Evolutionary conservation across 2,329 filamentous ascomycete genomes (phyloP).

Genomic region (Arthrobotrys entomopaga): DNA sequence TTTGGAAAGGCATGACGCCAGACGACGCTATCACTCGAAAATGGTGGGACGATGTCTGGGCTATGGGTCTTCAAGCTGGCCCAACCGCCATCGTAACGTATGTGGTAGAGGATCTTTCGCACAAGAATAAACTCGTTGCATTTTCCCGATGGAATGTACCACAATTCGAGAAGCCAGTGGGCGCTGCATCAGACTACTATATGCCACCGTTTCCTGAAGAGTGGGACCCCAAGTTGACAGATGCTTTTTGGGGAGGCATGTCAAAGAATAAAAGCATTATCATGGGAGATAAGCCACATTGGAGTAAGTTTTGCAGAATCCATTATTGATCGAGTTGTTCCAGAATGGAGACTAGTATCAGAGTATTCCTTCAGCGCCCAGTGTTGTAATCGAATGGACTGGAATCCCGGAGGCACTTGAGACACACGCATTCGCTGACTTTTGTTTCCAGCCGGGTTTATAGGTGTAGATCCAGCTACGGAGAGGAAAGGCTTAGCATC

Average conservation of each 20-base stretch:
- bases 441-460: not conserved
- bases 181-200: not conserved
- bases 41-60: constrained; percentile 16
- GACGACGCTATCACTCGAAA: not conserved
- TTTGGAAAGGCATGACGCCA: constrained; percentile 8
- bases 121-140: not conserved
- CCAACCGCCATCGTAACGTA: constrained; percentile 1
- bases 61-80: constrained; percentile 1
- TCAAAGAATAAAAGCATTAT: constrained; percentile 1
- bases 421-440: not conserved
- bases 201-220: constrained; percentile 16
- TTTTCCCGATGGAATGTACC: not conserved
- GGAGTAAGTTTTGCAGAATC: constrained; percentile 15
- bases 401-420: no score
- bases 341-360: not conserved
- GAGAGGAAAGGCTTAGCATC: constrained; percentile 13
- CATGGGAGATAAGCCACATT: constrained; percentile 21
- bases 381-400: no score
- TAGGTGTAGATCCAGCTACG: constrained; percentile 12
- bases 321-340: not conserved
- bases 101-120: constrained; percentile 27
- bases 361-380: no score
- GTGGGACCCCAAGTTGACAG: constrained; percentile 21
- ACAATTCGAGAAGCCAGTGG: not conserved
- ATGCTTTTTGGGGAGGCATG: constrained; percentile 15